Evolutionary conservation across 208 protist genomes (phyloP).

Genomic region (Acanthamoeba divionensis): DNA sequence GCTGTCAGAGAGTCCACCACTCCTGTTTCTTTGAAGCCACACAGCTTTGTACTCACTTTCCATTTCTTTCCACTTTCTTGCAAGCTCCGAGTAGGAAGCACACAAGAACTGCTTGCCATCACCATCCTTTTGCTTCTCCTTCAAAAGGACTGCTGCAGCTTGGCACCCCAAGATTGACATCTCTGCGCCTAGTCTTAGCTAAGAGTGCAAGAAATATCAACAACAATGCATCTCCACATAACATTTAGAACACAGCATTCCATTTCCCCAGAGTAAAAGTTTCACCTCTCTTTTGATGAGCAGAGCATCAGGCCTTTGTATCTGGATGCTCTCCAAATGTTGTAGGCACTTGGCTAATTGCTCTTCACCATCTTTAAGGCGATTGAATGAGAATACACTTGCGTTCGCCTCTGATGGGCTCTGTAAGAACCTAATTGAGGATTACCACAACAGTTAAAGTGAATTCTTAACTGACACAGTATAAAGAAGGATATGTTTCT

Average conservation of each 20-base stretch:
- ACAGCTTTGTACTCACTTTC: background rate
- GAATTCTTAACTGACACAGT: background rate
- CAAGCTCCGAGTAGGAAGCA: background rate
- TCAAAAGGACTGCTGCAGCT: background rate
- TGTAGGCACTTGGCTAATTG: background rate
- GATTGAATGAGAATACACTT: background rate
- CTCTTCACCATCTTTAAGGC: background rate
- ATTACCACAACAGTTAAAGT: background rate
- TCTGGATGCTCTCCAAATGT: background rate
- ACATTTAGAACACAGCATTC: background rate
- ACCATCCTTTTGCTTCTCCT: background rate
- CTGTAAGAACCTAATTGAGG: background rate
- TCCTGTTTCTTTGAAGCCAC: background rate
- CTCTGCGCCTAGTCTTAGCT: background rate
- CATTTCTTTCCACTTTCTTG: background rate
- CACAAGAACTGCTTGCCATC: background rate
- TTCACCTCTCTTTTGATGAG: background rate
- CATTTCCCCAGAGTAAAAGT: background rate
- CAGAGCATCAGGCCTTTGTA: background rate
- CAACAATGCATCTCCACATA: background rate
- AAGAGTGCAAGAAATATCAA: background rate
- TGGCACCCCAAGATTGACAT: constrained; percentile 17
- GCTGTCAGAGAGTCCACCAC: background rate
- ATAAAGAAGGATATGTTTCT: no score
- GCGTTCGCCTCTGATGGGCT: background rate